Conservation (phyloP, 2,329 filamentous ascomycete species). For the Microsporum ferrugineum region DNA sequence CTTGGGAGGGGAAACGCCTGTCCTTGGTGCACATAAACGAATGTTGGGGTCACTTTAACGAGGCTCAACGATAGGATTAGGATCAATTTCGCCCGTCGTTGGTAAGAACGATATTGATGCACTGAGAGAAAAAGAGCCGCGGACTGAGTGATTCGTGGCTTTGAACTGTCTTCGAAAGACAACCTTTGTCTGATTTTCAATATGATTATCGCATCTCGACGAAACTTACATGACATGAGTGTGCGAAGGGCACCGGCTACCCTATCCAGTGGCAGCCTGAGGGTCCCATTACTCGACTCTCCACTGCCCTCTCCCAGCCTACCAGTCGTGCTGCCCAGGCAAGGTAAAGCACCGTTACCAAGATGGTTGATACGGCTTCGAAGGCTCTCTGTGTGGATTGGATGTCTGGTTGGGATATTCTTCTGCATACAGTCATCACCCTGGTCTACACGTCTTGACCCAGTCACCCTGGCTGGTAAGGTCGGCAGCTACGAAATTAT, state of each 20-base stretch:
- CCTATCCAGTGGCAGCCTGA: constrained; percentile 45
- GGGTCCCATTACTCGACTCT: constrained; percentile 53
- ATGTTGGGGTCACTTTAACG: background rate
- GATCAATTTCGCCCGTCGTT: background rate
- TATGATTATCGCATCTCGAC: constrained; percentile 26
- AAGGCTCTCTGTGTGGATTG: constrained; percentile 45
- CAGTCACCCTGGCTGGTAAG: constrained; percentile 93
- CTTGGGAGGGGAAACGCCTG: background rate
- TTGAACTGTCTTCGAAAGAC: background rate
- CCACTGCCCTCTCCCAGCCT: constrained; percentile 61
- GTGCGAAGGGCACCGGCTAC: constrained; percentile 17
- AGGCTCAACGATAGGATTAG: background rate
- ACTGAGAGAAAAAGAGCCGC: background rate
- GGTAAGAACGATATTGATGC: background rate
- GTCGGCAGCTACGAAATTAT: constrained; percentile 79
- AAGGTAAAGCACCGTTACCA: constrained; percentile 50
- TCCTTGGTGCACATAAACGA: background rate
- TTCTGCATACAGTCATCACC: constrained; percentile 8
- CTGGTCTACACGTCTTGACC: constrained; percentile 46
- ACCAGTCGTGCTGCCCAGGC: constrained; percentile 54
- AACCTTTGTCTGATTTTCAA: constrained; percentile 6
- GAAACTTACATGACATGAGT: constrained; percentile 20
- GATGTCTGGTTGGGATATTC: constrained; percentile 23
- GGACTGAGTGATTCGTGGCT: background rate
- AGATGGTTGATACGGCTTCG: constrained; percentile 48